A percentile compares a stretch with the other conserved stretches of the same genome.
phyloP scores from a whole-genome alignment of 345 rosid genomes.

The Zanthoxylum bungeanum region DNA sequence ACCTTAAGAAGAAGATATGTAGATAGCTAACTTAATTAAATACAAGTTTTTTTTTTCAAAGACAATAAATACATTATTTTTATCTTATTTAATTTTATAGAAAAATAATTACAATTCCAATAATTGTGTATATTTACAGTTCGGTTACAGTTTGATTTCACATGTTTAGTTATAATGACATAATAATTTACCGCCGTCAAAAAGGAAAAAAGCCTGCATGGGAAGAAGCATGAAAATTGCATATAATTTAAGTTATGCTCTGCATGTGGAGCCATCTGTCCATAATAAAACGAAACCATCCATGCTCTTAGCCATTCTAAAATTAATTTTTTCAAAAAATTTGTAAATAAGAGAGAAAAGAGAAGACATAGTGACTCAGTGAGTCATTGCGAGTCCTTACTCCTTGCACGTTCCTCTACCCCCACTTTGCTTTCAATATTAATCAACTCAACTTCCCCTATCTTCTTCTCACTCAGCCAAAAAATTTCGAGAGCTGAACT shows the following conservation, averaged over 20 bases:
- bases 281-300: conserved; percentile 15
- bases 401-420: conserved; percentile 34
- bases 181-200: not conserved
- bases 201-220: not conserved
- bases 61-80: too few relatives aligned
- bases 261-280: conserved; percentile 35
- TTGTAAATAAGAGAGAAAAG: not conserved
- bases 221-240: not conserved
- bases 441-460: not conserved
- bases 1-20: too few relatives aligned
- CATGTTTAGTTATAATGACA: too few relatives aligned
- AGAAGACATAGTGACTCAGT: not conserved
- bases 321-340: too few relatives aligned
- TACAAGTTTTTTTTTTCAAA: too few relatives aligned
- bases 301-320: conserved; percentile 14
- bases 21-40: too few relatives aligned
- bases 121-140: too few relatives aligned
- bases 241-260: not conserved
- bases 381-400: conserved; percentile 20
- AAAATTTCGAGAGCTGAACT: too few relatives aligned
- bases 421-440: conserved; percentile 20
- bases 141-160: too few relatives aligned
- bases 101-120: too few relatives aligned
- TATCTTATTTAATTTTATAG: too few relatives aligned
- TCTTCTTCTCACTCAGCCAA: too few relatives aligned